A percentile compares a stretch with the other conserved stretches of the same genome.
Conservation (phyloP, 2,329 filamentous ascomycete genomes). For the Fusarium mangiferae region DNA sequence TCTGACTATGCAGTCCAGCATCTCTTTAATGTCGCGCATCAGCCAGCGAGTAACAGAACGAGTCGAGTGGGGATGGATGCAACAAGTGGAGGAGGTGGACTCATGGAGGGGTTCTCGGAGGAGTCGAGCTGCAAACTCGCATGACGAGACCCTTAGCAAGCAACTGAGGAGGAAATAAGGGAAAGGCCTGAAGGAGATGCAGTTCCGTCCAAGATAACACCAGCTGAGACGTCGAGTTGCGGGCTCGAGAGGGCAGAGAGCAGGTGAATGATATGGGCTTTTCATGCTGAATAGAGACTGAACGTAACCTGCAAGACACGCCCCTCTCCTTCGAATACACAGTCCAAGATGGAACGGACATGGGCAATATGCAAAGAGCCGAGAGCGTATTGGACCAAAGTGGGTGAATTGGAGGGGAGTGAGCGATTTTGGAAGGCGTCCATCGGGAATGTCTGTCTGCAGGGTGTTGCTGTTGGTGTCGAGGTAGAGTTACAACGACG, state of each 20-base stretch:
- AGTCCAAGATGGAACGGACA: conserved; percentile 8
- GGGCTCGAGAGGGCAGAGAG: conserved; percentile 4
- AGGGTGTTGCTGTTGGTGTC: conserved; percentile 34
- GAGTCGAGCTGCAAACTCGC: conserved; percentile 36
- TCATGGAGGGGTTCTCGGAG: conserved; percentile 40
- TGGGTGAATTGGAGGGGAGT: conserved; percentile 31
- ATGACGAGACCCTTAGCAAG: conserved; percentile 26
- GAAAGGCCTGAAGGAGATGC: conserved; percentile 12
- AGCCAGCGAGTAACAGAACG: conserved; percentile 38
- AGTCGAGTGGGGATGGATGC: conserved; percentile 36
- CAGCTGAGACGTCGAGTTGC: not conserved
- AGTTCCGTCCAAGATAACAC: conserved; percentile 22
- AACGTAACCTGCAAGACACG: conserved; percentile 10
- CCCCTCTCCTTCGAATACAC: conserved; percentile 18
- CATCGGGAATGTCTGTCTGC: conserved; percentile 31
- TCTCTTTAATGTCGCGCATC: conserved; percentile 41
- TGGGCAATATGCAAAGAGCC: conserved; percentile 25
- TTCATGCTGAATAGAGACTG: conserved; percentile 19
- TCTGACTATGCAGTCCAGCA: conserved; percentile 37
- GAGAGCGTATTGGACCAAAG: conserved; percentile 24
- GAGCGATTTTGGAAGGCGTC: conserved; percentile 36
- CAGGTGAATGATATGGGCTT: conserved; percentile 18
- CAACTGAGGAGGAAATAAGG: not conserved
- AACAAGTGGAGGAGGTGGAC: conserved; percentile 41
- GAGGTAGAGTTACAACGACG: conserved; percentile 35